These are phyloP conservation scores for Cantharellus anzutake DNA, from an alignment of 768 basidiomycete species.

Conservation along the genomic window DNA sequence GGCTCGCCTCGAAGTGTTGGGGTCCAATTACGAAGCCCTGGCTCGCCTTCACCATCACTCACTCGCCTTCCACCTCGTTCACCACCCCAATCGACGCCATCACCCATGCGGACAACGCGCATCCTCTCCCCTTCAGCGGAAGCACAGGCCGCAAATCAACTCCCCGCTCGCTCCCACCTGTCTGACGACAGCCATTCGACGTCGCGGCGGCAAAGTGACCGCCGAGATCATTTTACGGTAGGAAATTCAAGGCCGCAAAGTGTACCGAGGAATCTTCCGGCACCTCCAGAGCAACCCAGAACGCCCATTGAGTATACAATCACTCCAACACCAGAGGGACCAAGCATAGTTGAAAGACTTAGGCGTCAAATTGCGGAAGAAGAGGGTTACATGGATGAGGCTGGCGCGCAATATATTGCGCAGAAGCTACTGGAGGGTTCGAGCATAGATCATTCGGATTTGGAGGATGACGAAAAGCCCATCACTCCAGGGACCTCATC, in stretches of 20 bases:
- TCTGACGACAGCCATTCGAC: background rate
- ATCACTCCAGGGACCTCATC: background rate
- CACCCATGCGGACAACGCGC: background rate
- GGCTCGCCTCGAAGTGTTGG: background rate
- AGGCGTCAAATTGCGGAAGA: background rate
- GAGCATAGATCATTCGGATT: background rate
- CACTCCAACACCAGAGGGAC: background rate
- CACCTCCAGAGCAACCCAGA: background rate
- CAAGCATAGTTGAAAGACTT: background rate
- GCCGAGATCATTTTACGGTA: too few species aligned
- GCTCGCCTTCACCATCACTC: background rate
- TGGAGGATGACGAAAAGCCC: background rate
- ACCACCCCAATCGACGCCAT: slow-evolving; percentile 2
- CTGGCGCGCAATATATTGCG: background rate
- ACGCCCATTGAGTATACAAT: background rate
- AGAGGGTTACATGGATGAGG: background rate
- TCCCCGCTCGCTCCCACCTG: background rate
- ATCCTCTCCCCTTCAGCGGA: background rate
- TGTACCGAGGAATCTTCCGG: background rate
- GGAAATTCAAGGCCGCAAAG: background rate
- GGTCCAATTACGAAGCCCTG: background rate
- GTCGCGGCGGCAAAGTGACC: too few species aligned
- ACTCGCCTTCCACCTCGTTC: background rate
- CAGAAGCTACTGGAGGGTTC: background rate
- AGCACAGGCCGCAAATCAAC: background rate